These are phyloP conservation scores for Trichoderma guizhouense DNA, from an alignment of 2,329 filamentous ascomycete species.

Conservation along the genomic window DNA sequence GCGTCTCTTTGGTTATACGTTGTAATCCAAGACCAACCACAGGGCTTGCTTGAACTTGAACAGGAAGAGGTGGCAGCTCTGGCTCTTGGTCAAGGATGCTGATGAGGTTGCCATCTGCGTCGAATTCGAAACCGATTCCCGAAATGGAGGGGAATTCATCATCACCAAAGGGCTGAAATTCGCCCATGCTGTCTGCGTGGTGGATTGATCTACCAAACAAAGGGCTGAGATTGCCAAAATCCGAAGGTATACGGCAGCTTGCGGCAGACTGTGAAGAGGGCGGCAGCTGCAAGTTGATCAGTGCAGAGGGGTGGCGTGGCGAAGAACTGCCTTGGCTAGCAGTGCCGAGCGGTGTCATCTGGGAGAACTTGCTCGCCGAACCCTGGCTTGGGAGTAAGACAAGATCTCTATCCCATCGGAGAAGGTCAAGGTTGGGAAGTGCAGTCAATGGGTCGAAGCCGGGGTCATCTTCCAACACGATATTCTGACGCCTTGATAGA, in stretches of 20 bases:
- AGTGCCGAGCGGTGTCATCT: conserved; percentile 40
- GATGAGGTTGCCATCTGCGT: conserved; percentile 49
- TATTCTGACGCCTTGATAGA: conserved; percentile 64
- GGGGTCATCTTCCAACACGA: conserved; percentile 79
- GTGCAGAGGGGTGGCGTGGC: conserved; percentile 27
- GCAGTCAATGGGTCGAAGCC: conserved; percentile 52
- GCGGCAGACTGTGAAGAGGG: conserved; percentile 35
- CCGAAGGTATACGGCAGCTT: conserved; percentile 33
- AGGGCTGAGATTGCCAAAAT: conserved; percentile 34
- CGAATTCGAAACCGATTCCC: conserved; percentile 48
- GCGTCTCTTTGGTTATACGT: background rate
- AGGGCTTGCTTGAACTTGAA: background rate
- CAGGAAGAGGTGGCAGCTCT: conserved; percentile 42
- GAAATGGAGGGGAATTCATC: conserved; percentile 39
- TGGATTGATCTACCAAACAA: conserved; percentile 26
- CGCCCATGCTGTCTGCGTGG: conserved; percentile 22
- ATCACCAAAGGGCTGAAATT: conserved; percentile 35
- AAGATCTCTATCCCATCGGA: conserved; percentile 36
- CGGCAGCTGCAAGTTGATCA: conserved; percentile 32
- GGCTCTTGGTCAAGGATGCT: conserved; percentile 40
- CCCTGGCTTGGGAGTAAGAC: conserved; percentile 35
- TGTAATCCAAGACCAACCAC: background rate
- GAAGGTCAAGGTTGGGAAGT: conserved; percentile 33
- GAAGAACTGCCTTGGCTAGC: conserved; percentile 32
- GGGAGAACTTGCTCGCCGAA: conserved; percentile 39